Base-by-base conservation (phyloP, 2,329 filamentous ascomycete genomes). In the Ascochyta clinopodiicola region DNA sequence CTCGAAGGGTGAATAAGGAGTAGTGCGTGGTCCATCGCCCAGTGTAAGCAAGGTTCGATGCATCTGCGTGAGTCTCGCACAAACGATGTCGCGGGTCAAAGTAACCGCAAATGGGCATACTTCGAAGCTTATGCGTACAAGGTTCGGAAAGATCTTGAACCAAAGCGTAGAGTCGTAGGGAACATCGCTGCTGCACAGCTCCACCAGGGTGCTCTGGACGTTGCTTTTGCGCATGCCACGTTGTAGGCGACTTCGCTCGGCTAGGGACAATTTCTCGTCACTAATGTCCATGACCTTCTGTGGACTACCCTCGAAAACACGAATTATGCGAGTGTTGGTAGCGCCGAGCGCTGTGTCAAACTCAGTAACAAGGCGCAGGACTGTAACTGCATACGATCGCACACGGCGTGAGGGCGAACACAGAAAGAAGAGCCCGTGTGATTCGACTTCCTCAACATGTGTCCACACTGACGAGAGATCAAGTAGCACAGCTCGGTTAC, bases 91-190 rank as follows among this genome's bases (percentile, higher is more conserved):
- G 56, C 96, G 86, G 24, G 92, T 92, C 43, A 98, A 86, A 0
- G 91, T 93, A 31, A 98, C 91, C 2, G 94, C 92, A 67, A 96
- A 93, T 0, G 92, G 91, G 67, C 94, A 99, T 56, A 89, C 89
- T 63, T 97, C 91, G 69, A 92, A 96, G 55, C 92, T 92, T 63
- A 96, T 89, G 10, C 92, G 87, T 52, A 99, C 90, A 29, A 99
- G 83, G 68, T 97, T 98, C 3, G 95, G 96, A 68, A 99, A 99
- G 17, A 98, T 89, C 71, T 98, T 99, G 78, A 95, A 96, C 95
- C 95, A 99, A 12, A 99, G 79, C 0, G 93, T 96, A 2, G 92
- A 89, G 72, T 99, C 95, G 68, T 98, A 97, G 0, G 92, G 92
- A 24, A 95, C 87, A 65, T 98, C 95, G 76, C 95, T 98, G 64